Conservation (phyloP, 345 rosid species). For the Litchi chinensis region DNA sequence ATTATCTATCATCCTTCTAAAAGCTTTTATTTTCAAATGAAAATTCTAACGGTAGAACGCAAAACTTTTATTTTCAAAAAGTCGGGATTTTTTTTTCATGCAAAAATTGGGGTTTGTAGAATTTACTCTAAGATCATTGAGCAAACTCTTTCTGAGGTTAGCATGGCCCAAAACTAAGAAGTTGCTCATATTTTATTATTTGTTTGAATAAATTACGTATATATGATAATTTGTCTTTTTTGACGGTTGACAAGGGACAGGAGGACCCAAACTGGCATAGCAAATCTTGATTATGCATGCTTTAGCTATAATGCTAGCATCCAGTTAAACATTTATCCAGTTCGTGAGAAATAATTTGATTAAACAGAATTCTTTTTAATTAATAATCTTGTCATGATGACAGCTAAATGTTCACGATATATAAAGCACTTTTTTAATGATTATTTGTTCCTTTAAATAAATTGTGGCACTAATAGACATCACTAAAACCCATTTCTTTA, state of each 20-base stretch:
- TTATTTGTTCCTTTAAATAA: background rate
- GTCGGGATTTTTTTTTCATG: too few relatives aligned
- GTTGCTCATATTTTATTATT: too few relatives aligned
- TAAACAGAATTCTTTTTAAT: background rate
- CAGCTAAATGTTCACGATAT: constrained; percentile 8
- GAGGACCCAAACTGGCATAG: background rate
- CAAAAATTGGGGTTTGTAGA: too few relatives aligned
- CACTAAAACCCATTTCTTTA: background rate
- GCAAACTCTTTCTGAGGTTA: background rate
- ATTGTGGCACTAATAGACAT: too few relatives aligned
- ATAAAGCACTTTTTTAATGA: constrained; percentile 13
- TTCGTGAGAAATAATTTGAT: too few relatives aligned
- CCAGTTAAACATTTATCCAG: background rate
- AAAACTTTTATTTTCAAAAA: too few relatives aligned
- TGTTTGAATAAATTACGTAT: too few relatives aligned
- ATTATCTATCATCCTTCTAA: too few relatives aligned
- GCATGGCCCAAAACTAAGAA: too few relatives aligned
- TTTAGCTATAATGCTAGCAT: background rate
- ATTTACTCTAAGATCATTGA: background rate
- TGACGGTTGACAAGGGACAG: background rate
- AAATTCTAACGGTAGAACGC: too few relatives aligned
- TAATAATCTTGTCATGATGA: constrained; percentile 10
- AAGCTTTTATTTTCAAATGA: too few relatives aligned
- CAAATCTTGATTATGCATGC: background rate
- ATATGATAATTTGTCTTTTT: background rate